Conservation (phyloP, 495 filamentous ascomycete genomes). For the Aspergillus ostianus region DNA sequence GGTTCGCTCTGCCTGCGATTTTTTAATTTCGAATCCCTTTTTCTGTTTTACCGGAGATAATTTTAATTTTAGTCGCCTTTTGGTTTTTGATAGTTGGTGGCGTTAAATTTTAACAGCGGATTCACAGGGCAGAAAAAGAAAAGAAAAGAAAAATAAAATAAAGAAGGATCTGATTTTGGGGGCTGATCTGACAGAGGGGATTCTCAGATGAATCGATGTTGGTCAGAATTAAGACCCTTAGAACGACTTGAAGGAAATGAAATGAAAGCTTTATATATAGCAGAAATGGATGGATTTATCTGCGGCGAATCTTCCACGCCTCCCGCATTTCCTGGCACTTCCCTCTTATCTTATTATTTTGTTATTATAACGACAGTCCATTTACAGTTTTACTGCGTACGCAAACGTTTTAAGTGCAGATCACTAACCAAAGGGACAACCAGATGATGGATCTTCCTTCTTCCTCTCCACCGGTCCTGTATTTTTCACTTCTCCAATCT, state of each 20-base stretch:
- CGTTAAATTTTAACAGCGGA: neutral
- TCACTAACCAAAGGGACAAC: slow-evolving; percentile 18
- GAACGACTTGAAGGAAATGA: neutral
- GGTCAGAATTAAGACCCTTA: neutral
- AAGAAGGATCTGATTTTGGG: neutral
- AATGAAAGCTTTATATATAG: too few relatives aligned
- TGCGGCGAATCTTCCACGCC: too few relatives aligned
- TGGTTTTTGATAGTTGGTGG: neutral
- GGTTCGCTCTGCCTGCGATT: neutral
- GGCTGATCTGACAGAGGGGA: neutral
- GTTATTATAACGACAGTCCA: neutral
- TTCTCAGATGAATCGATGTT: neutral
- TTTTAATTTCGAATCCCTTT: neutral
- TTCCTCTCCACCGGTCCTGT: slow-evolving; percentile 5
- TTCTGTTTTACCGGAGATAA: neutral
- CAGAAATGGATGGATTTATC: too few relatives aligned
- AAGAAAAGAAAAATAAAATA: too few relatives aligned
- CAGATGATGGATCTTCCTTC: slow-evolving; percentile 12
- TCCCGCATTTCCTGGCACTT: neutral
- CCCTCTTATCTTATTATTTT: neutral
- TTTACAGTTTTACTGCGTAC: slow-evolving; percentile 5
- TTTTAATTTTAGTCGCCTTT: neutral
- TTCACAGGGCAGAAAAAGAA: neutral
- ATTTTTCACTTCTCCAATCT: slow-evolving; percentile 14
- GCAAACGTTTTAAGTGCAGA: slow-evolving; percentile 15